Evolutionary conservation across 371 early-diverging fungal species (phyloP), one percentile per base, ranked within the genome.

Genomic region (Modicella reniformis): DNA sequence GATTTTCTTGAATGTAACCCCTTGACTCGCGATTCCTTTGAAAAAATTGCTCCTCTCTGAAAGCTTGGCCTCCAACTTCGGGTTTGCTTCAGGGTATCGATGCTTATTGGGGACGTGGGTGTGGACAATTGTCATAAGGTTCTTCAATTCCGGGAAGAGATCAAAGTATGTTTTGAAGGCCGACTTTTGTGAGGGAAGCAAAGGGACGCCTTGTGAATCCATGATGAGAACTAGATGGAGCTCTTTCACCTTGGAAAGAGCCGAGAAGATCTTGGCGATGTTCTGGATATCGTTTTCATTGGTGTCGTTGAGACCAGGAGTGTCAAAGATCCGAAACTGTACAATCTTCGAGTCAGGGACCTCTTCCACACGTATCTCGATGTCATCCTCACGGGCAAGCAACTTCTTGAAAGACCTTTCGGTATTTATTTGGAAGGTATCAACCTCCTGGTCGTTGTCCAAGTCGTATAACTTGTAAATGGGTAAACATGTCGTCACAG

Each of bases 251-350:
- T 41, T 34, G 25, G 59, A 59, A 25, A 59, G 47, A 23, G 47
- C 59, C 23, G 23, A 19, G 30, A 59, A 28, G 47, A 47, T 59
- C n/a, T 28, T 59, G 59, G 19, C 15, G 8, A 59, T 25, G 30
- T 59, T 59, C 28, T 47, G 41, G 13, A 59, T 26, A 28, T 59
- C 59, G 13, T 44, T 47, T 2, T 47, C 59, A 2, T 44, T 10
- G 28, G 59, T 41, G 47, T 59, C 59, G n/a, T 59, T 26, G 3
- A 59, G 59, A 2, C 59, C 59, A 9, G 59, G 59, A 4, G 59
- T 59, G 44, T 59, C 59, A 44, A 59, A 26, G 47, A 59, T 9
- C 2, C 59, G 44, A 15, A 59, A 41, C 12, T 21, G 54, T 19
- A 28, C 32, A 15, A 15, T 21, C 6, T 15, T 32, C 17, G 54